phyloP scores from a whole-genome alignment of 2,329 filamentous ascomycete species.

The Clarireedia hainanense region DNA sequence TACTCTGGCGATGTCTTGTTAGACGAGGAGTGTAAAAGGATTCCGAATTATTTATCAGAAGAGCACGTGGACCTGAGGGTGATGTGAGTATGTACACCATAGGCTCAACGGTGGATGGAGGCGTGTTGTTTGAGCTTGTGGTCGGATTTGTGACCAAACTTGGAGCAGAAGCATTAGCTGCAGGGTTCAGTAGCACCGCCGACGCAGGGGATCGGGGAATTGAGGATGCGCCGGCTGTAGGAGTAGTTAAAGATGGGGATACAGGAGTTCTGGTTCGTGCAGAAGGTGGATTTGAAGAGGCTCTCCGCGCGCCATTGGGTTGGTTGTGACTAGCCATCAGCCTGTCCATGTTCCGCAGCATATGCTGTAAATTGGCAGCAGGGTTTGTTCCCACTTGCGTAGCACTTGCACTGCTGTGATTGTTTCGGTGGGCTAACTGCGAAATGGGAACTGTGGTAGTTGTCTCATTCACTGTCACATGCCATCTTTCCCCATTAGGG shows the following conservation, averaged over 20 bases:
- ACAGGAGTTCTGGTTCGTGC: slow-evolving; percentile 5
- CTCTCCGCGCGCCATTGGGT: slow-evolving; percentile 17
- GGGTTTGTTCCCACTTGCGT: slow-evolving; percentile 11
- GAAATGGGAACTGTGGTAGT: slow-evolving; percentile 21
- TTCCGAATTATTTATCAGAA: slow-evolving; percentile 47
- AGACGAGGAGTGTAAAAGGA: slow-evolving; percentile 43
- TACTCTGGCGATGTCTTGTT: slow-evolving; percentile 13
- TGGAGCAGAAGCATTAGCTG: slow-evolving; percentile 3
- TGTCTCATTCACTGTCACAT: slow-evolving; percentile 43
- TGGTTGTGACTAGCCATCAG: slow-evolving; percentile 14
- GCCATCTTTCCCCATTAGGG: slow-evolving; percentile 45
- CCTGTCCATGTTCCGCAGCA: slow-evolving; percentile 22
- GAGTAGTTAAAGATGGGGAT: slow-evolving; percentile 1
- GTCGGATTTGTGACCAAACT: slow-evolving; percentile 2
- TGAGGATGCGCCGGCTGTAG: slow-evolving; percentile 1
- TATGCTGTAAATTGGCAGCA: slow-evolving; percentile 21
- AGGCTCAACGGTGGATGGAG: slow-evolving; percentile 28
- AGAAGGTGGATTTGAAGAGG: slow-evolving; percentile 11
- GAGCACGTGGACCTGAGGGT: slow-evolving; percentile 48
- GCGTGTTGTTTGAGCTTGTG: slow-evolving; percentile 11
- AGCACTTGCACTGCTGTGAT: slow-evolving; percentile 12
- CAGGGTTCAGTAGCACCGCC: neutral
- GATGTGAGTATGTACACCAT: slow-evolving; percentile 56
- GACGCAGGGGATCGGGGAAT: neutral
- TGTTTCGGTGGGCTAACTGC: slow-evolving; percentile 11